Evolutionary conservation across 2,329 filamentous ascomycete genomes (phyloP), one percentile per base, ranked within the genome.

Genomic region (Microsporum canis): DNA sequence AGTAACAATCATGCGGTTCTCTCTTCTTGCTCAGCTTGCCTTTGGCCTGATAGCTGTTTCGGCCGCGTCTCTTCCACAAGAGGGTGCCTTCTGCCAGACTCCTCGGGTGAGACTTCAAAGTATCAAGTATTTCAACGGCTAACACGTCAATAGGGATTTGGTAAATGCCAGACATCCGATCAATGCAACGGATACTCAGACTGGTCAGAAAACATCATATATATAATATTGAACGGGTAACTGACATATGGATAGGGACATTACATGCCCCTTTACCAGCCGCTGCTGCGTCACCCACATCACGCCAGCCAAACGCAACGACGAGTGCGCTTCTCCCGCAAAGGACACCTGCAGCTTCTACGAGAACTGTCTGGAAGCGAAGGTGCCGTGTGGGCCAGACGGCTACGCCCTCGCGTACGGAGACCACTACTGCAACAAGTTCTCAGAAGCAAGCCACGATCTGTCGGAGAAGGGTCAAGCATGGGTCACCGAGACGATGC

Each of bases 381-480:
- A 63, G 60, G 47, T 64, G 64, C 34, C 65, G 65, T 63, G 66
- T 67, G 36, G 66, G 66, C 38, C 65, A 66, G 51, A 69, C 65
- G 51, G 69, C 67, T 58, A 75, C 66, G 65, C 72, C 65, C 17
- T 72, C 68, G 38, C 66, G 64, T 69, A 69, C 34, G 69, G 69
- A 51, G 59, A 65, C 12, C 66, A 70, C 57, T 70, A 67, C 62
- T 71, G 69, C 64, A 49, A 66, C 33, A 66, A 66, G 51, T 71
- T 67, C 53, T 59, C 60, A 8, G 45, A 33, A 14, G 64, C 61
- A 4, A 56, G 58, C 2, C 34, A 51, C 27, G 43, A 64, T 23
- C 62, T 71, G 33, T 65, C 63, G 12, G 33, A 33, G 5, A 36
- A 33, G 14, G 69, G 69, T 7, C 59, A 70, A 57, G 61, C 53